These are phyloP conservation scores for Vanrija sp. DNA, from an alignment of 1,284 basidiomycete genomes.

Conservation along the genomic window DNA sequence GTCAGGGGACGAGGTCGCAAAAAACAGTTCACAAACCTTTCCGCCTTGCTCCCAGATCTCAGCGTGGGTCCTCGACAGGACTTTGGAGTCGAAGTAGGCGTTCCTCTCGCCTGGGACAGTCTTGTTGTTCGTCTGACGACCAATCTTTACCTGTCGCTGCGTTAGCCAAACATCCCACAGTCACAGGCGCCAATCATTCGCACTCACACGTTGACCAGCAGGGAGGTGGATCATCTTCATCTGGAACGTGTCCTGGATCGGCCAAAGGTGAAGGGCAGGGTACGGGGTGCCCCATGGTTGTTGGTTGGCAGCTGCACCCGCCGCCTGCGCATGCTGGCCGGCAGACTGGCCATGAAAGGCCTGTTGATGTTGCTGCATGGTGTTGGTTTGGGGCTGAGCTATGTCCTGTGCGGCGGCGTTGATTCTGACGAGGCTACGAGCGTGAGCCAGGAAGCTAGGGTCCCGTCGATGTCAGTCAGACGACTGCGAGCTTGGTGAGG, in stretches of 20 bases:
- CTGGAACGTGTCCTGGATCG: slow-evolving; percentile 91
- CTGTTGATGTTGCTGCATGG: slow-evolving; percentile 2
- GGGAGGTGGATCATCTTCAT: slow-evolving; percentile 91
- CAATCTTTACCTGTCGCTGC: slow-evolving; percentile 67
- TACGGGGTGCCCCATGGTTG: slow-evolving; percentile 46
- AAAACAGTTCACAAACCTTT: slow-evolving; percentile 58
- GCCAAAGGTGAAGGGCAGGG: slow-evolving; percentile 76
- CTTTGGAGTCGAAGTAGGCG: slow-evolving; percentile 97
- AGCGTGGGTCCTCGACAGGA: slow-evolving; percentile 90
- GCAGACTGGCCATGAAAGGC: background rate
- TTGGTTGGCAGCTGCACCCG: background rate
- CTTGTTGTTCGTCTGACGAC: slow-evolving; percentile 96
- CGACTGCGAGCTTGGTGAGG: no score
- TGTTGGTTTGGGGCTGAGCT: no score
- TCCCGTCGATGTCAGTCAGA: no score
- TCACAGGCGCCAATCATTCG: background rate
- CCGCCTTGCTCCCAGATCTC: slow-evolving; percentile 93
- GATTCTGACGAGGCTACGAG: no score
- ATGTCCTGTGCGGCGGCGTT: no score
- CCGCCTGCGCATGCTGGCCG: background rate
- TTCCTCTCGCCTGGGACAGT: slow-evolving; percentile 91
- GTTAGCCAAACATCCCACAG: background rate
- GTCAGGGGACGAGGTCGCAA: background rate
- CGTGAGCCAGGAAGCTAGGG: no score
- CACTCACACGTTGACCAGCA: slow-evolving; percentile 46